These are phyloP conservation scores for Trichoderma sp. DNA, from an alignment of 2,329 filamentous ascomycete species.

Conservation along the genomic window DNA sequence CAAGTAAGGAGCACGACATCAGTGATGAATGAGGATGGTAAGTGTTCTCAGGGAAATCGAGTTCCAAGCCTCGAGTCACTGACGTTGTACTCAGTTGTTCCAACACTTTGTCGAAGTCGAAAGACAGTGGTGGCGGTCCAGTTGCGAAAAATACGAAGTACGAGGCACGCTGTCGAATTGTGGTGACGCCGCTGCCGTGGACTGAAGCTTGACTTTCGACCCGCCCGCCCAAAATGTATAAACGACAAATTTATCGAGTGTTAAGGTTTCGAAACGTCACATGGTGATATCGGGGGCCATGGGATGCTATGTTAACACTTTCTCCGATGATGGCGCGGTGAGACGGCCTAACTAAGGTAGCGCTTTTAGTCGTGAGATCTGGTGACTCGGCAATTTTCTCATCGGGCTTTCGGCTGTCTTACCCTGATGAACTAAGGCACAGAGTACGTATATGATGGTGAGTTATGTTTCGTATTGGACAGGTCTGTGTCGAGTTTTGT, in stretches of 20 bases:
- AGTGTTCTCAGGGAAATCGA: neutral
- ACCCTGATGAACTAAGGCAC: neutral
- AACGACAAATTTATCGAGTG: neutral
- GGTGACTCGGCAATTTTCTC: conserved; percentile 9
- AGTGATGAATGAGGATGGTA: neutral
- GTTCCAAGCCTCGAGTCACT: neutral
- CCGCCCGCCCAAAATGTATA: neutral
- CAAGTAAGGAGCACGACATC: neutral
- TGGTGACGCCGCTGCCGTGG: neutral
- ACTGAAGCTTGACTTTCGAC: neutral
- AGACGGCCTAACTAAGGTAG: neutral
- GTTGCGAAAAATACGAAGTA: neutral
- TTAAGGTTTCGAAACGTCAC: conserved; percentile 13
- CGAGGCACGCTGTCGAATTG: neutral
- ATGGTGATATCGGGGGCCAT: neutral
- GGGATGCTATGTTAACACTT: neutral
- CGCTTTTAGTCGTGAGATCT: neutral
- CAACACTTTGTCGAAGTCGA: neutral
- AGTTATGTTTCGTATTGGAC: neutral
- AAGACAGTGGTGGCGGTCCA: neutral
- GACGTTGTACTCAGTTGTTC: neutral
- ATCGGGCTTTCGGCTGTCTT: neutral
- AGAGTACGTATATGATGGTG: neutral
- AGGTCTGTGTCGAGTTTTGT: neutral
- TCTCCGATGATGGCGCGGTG: neutral